Percentiles rank a stretch among this genome's conserved stretches.
These are phyloP conservation scores for Pneumocystis carinii DNA, from an alignment of 1,139 yeast species.

Conservation along the genomic window DNA sequence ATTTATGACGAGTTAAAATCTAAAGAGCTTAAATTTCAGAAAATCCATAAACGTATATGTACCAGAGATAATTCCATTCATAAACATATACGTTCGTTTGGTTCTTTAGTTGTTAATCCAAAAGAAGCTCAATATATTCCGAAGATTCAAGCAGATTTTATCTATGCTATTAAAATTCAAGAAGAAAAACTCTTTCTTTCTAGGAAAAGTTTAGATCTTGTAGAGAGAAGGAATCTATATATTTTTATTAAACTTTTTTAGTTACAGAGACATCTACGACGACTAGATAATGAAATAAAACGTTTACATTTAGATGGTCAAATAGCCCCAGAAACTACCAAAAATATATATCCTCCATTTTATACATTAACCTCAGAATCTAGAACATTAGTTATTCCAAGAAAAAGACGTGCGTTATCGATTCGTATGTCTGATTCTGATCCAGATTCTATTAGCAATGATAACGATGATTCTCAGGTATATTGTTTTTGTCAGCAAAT, in stretches of 20 bases:
- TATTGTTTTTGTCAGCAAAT: slow-evolving; percentile 78
- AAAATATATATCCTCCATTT: background rate
- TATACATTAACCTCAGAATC: slow-evolving; percentile 2
- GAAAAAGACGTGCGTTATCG: slow-evolving; percentile 4
- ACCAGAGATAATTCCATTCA: slow-evolving; percentile 66
- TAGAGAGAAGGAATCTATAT: background rate
- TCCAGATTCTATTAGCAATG: slow-evolving; percentile 12
- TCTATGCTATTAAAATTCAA: slow-evolving; percentile 46
- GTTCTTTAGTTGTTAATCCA: slow-evolving; percentile 67
- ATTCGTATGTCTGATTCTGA: background rate
- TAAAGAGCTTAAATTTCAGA: slow-evolving; percentile 54
- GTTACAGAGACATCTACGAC: slow-evolving; percentile 43
- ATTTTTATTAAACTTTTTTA: background rate
- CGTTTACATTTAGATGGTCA: background rate
- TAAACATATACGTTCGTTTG: slow-evolving; percentile 69
- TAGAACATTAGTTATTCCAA: slow-evolving; percentile 1
- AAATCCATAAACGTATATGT: slow-evolving; percentile 50
- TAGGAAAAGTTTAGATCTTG: slow-evolving; percentile 36
- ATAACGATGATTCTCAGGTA: slow-evolving; percentile 22
- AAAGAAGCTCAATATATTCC: slow-evolving; percentile 56
- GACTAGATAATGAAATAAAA: background rate
- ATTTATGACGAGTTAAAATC: slow-evolving; percentile 63
- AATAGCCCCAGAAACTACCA: background rate
- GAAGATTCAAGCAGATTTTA: slow-evolving; percentile 58
- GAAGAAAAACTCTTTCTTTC: slow-evolving; percentile 66